These are phyloP conservation scores for Entomortierella lignicola DNA, from an alignment of 192 early-diverging fungal genomes.

Conservation along the genomic window DNA sequence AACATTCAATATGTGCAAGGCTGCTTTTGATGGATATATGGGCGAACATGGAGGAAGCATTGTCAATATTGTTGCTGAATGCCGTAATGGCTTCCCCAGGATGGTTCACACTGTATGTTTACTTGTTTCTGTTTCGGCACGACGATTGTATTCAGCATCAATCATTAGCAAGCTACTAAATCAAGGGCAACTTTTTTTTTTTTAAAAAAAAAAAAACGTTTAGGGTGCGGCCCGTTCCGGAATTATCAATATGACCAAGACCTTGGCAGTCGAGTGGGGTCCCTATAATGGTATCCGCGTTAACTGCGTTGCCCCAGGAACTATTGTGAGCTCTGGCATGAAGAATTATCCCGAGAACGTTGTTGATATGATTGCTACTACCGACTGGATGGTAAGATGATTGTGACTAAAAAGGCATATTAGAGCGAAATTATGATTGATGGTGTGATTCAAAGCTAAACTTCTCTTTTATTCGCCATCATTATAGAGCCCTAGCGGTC, in stretches of 20 bases:
- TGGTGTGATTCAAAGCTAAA: neutral
- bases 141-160: neutral
- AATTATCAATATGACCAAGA: conserved; percentile 66
- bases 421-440: neutral
- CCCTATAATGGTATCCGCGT: conserved; percentile 59
- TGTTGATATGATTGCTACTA: conserved; percentile 39
- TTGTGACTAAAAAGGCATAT: neutral
- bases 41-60: conserved; percentile 54
- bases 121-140: neutral
- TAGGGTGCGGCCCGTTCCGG: conserved; percentile 64
- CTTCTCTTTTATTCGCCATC: neutral
- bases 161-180: neutral
- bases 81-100: conserved; percentile 55
- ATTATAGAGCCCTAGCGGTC: conserved; percentile 57
- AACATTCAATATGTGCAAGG: conserved; percentile 63
- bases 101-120: conserved; percentile 53
- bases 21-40: conserved; percentile 58
- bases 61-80: conserved; percentile 64
- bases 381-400: conserved; percentile 46
- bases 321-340: conserved; percentile 63
- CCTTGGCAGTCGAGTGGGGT: conserved; percentile 63
- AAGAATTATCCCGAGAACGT: conserved; percentile 61
- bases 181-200: conserved; percentile 1
- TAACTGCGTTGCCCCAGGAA: conserved; percentile 67
- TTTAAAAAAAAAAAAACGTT: neutral